Percentiles rank a stretch among this genome's conserved stretches.
These are phyloP conservation scores for Candida ficus DNA, from an alignment of 805 yeast genomes.

Conservation along the genomic window DNA sequence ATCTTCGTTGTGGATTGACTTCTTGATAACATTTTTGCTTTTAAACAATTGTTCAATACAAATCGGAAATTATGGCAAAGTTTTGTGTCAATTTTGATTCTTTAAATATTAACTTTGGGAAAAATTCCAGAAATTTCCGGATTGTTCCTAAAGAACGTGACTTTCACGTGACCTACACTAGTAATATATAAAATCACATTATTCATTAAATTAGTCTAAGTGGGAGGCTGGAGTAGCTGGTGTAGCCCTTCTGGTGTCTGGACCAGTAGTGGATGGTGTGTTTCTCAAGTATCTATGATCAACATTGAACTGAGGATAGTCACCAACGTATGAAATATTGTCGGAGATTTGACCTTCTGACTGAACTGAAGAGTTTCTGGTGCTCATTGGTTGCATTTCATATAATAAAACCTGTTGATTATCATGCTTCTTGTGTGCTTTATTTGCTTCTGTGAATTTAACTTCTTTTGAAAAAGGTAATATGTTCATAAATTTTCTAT, in stretches of 20 bases:
- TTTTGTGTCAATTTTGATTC: slow-evolving; percentile 1
- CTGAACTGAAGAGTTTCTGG: slow-evolving; percentile 1
- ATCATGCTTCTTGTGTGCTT: background rate
- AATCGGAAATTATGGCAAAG: background rate
- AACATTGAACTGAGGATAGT: slow-evolving; percentile 23
- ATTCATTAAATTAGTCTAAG: background rate
- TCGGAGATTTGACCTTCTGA: slow-evolving; percentile 5
- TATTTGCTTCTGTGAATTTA: too few relatives aligned
- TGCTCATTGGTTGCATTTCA: slow-evolving; percentile 5
- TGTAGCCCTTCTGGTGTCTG: slow-evolving; percentile 10
- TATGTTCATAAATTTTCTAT: background rate
- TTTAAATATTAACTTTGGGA: background rate
- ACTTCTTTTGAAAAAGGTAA: too few relatives aligned
- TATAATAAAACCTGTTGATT: slow-evolving; percentile 2
- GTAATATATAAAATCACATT: background rate
- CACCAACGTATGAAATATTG: slow-evolving; percentile 18
- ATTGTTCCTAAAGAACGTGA: background rate
- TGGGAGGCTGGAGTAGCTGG: slow-evolving; percentile 7
- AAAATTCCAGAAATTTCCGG: slow-evolving; percentile 9
- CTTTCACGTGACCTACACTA: background rate
- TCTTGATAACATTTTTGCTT: slow-evolving; percentile 1
- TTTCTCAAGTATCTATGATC: slow-evolving; percentile 23
- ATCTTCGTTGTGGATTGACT: slow-evolving; percentile 1
- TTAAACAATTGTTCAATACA: too few relatives aligned
- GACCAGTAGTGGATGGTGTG: slow-evolving; percentile 22